Evolutionary conservation across 208 protist genomes (phyloP).

Genomic region (Wallacemonas sp.): DNA sequence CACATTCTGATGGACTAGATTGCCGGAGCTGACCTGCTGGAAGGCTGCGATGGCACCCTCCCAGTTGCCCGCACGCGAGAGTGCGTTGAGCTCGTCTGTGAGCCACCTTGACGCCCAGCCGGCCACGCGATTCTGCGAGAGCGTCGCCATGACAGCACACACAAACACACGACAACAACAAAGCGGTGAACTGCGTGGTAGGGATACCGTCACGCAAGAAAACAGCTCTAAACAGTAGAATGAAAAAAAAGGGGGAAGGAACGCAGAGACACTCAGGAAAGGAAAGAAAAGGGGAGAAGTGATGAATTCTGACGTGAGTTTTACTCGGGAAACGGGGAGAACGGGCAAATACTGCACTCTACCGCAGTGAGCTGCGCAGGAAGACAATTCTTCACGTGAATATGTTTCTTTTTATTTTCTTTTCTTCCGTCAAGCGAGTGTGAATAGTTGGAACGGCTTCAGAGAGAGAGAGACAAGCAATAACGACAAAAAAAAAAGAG

Average conservation of each 20-base stretch:
- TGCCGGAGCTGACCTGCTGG: constrained; percentile 58
- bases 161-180: background rate
- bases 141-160: constrained; percentile 74
- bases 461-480: constrained; percentile 4
- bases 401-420: background rate
- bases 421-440: too few relatives aligned
- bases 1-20: constrained; percentile 83
- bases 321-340: too few relatives aligned
- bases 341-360: too few relatives aligned
- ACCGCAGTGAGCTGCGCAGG: too few relatives aligned
- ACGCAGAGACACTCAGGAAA: constrained; percentile 18
- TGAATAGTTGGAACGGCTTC: too few relatives aligned
- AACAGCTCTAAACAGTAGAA: too few relatives aligned
- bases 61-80: constrained; percentile 78
- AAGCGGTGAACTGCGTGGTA: too few relatives aligned
- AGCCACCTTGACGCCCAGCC: constrained; percentile 83
- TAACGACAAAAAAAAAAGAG: background rate
- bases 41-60: constrained; percentile 73
- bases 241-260: too few relatives aligned
- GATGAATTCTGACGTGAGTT: too few relatives aligned
- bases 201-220: too few relatives aligned
- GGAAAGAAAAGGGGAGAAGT: constrained; percentile 4
- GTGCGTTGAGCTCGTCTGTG: constrained; percentile 82
- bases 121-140: constrained; percentile 60
- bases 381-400: background rate